These are phyloP conservation scores for Cladophialophora psammophila DNA, from an alignment of 2,329 filamentous ascomycete species.

Conservation along the genomic window DNA sequence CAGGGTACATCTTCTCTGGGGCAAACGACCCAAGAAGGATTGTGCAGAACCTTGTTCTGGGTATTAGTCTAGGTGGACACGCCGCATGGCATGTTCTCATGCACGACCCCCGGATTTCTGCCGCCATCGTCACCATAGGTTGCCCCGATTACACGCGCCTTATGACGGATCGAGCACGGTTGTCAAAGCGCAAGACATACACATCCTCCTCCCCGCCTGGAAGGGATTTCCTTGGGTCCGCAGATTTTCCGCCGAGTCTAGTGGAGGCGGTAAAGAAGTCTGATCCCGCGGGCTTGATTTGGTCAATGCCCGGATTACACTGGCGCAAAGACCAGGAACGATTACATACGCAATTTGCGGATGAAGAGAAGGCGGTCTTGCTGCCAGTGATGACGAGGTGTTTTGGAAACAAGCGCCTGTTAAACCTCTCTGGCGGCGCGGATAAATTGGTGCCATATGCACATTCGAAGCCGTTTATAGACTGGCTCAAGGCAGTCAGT, in stretches of 20 bases:
- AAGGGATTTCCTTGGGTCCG: conserved; percentile 74
- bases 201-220: conserved; percentile 64
- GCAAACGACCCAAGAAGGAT: conserved; percentile 52
- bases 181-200: conserved; percentile 70
- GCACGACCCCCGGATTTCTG: conserved; percentile 77
- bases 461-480: conserved; percentile 63
- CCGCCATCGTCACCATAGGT: conserved; percentile 81
- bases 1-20: conserved; percentile 73
- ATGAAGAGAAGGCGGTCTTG: conserved; percentile 53
- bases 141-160: conserved; percentile 87
- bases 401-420: conserved; percentile 61
- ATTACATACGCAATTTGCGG: conserved; percentile 48
- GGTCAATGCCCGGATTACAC: conserved; percentile 31
- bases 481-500: conserved; percentile 60
- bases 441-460: conserved; percentile 69
- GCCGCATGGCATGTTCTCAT: conserved; percentile 84
- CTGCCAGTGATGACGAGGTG: conserved; percentile 52
- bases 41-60: conserved; percentile 74
- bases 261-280: conserved; percentile 67
- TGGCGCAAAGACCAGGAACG: conserved; percentile 43
- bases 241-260: conserved; percentile 76
- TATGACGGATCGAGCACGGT: conserved; percentile 78
- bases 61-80: conserved; percentile 87
- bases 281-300: conserved; percentile 79
- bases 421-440: conserved; percentile 61